A percentile compares a stretch with the other conserved stretches of the same genome.
Evolutionary conservation across 140 eudicot species (phyloP).

Genomic region (Bidens hawaiensis): DNA sequence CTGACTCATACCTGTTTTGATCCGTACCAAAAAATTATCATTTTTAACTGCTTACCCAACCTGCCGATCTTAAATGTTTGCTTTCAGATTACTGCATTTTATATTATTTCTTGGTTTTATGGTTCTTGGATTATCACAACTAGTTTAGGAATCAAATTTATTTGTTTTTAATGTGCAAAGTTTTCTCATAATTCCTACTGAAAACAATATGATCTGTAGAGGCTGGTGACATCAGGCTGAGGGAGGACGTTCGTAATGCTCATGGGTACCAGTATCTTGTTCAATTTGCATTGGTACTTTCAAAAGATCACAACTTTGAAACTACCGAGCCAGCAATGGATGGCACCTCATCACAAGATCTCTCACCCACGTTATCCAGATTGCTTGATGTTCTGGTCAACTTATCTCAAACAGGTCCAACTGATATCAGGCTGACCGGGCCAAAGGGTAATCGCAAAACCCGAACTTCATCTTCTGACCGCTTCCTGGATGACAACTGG

Average conservation of each 20-base stretch:
- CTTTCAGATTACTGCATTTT: conserved; percentile 2
- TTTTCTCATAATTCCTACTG: conserved; percentile 21
- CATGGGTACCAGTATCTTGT: conserved; percentile 96
- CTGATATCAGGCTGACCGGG: conserved; percentile 34
- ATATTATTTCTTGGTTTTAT: background rate
- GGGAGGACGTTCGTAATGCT: conserved; percentile 97
- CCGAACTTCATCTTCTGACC: conserved; percentile 52
- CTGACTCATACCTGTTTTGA: background rate
- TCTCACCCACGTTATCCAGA: conserved; percentile 81
- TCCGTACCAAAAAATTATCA: background rate
- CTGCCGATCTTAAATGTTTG: background rate
- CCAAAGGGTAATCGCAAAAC: conserved; percentile 45
- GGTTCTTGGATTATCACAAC: background rate
- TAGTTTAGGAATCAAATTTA: background rate
- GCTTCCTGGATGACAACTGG: conserved; percentile 58
- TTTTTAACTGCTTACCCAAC: background rate
- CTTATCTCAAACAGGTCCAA: conserved; percentile 81
- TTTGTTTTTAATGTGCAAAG: background rate
- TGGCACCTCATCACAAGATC: conserved; percentile 37
- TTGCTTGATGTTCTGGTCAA: conserved; percentile 88
- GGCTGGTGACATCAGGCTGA: no score
- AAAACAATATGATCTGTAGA: conserved; percentile 41
- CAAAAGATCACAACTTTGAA: conserved; percentile 42
- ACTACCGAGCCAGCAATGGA: conserved; percentile 18
- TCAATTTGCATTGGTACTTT: conserved; percentile 84